Base-by-base conservation (phyloP, 768 basidiomycete species). In the Termitomyces sp. region DNA sequence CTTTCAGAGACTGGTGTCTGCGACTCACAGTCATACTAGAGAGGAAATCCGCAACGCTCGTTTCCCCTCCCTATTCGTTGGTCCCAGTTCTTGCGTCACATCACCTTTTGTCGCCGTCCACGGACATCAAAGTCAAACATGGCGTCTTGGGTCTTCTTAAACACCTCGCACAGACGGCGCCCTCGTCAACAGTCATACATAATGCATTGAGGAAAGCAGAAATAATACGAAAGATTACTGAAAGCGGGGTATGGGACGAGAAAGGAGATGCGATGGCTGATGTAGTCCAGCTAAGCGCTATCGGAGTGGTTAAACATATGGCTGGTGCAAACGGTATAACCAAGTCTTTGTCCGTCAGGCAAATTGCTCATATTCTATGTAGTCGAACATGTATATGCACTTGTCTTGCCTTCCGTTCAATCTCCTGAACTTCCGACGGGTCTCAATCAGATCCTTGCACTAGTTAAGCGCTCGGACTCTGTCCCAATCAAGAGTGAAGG, bases 241-340 rank as follows among this genome's bases (percentile, higher is more conserved):
- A 72, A 33, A 90, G 87, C 53, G 81, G 81, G 4, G 78, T 90
- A 18, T 96, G 85, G 84, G 80, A 80, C 46, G 80, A 84, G 58
- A 82, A 81, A 60, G 72, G 81, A n/a, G 92, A 96, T 69, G 79
- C 76, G 52, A 85, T 94, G 79, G 87, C 88, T 6, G 88, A 93
- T 55, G 81, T 91, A 24, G 85, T 98, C 1, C 96, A 98, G 70
- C 77, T 94, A 6, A 86, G 86, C 49, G 92, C 91, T 0, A 89
- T 98, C 52, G 93, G 93, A 1, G 80, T 93, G 8, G 82, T 88
- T 18, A 99, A 98, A 70, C 92, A 96, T 68, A 78, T 98, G 55
- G 94, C 90, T 67, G 85, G 81, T 62, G 81, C 81, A 38, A 87
- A 83, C 66, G 76, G 92, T 95, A 68, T 65, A 84, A 64, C 40